Conservation (phyloP, 176 grass and related monocot species). For the Zoysia pacifica region DNA sequence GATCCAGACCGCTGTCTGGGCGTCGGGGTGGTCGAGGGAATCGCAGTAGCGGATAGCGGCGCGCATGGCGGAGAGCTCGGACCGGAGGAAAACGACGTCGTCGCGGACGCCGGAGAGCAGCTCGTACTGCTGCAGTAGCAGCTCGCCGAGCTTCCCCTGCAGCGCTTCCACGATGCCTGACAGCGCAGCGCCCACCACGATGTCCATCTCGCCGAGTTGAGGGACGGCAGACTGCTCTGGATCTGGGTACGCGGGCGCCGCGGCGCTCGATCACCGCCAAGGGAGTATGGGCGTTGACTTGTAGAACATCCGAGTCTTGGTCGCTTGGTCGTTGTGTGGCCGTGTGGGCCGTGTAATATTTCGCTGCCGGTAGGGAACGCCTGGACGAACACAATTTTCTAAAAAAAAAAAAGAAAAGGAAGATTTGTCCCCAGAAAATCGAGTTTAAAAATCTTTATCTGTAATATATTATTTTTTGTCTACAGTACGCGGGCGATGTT, state of each 20-base stretch:
- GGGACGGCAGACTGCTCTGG: not conserved
- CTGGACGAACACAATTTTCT: too few relatives aligned
- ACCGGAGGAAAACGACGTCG: conserved; percentile 38
- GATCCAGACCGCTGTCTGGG: conserved; percentile 29
- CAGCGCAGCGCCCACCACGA: conserved; percentile 45
- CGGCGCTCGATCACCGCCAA: not conserved
- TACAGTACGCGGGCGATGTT: too few relatives aligned
- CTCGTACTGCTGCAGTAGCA: conserved; percentile 41
- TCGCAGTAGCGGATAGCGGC: conserved; percentile 32
- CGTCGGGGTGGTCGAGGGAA: conserved; percentile 26
- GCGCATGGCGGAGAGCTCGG: conserved; percentile 36
- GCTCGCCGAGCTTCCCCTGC: conserved; percentile 42
- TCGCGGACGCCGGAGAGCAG: conserved; percentile 44
- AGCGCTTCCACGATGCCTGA: conserved; percentile 42
- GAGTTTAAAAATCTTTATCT: too few relatives aligned
- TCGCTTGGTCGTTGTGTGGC: not conserved
- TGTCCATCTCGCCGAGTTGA: conserved; percentile 27
- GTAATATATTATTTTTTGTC: too few relatives aligned
- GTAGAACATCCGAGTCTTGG: conserved; percentile 8
- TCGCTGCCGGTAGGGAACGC: too few relatives aligned
- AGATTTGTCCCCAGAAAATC: too few relatives aligned
- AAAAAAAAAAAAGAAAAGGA: too few relatives aligned
- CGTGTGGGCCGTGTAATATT: too few relatives aligned
- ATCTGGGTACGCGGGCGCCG: conserved; percentile 6
- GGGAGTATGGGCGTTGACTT: conserved; percentile 37